A percentile compares a stretch with the other conserved stretches of the same genome.
Evolutionary conservation across 2,329 filamentous ascomycete species (phyloP).

Genomic region (Fusarium staphyleae): DNA sequence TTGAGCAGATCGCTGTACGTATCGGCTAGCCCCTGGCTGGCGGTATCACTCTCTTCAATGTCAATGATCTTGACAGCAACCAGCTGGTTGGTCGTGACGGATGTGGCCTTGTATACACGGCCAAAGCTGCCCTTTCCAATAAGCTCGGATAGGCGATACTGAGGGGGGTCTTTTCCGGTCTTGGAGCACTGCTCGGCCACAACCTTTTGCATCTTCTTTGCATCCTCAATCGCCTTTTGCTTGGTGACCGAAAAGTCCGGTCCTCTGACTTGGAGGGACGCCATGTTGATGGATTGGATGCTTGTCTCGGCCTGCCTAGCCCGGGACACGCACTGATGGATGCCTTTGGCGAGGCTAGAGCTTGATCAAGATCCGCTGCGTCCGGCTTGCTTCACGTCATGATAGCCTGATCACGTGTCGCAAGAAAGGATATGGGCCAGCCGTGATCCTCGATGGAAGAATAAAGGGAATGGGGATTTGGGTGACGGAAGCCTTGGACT

Average conservation of each 20-base stretch:
- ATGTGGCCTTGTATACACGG: constrained; percentile 72
- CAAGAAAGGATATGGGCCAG: constrained; percentile 1
- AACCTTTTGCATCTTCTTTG: constrained; percentile 70
- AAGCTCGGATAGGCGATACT: constrained; percentile 73
- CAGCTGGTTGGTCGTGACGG: constrained; percentile 56
- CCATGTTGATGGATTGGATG: constrained; percentile 43
- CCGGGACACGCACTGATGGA: constrained; percentile 3
- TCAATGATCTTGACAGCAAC: constrained; percentile 86
- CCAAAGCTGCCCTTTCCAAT: constrained; percentile 80
- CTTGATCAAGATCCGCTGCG: constrained; percentile 7
- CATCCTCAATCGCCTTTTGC: constrained; percentile 71
- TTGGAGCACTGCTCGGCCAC: constrained; percentile 69
- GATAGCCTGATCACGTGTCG: constrained; percentile 11
- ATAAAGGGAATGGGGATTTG: not conserved
- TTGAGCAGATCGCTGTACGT: constrained; percentile 75
- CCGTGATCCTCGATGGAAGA: constrained; percentile 8
- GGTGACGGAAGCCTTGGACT: constrained; percentile 19
- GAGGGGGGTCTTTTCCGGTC: constrained; percentile 65
- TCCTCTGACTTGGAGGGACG: constrained; percentile 52
- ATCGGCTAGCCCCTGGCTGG: constrained; percentile 69
- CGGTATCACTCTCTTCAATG: constrained; percentile 77
- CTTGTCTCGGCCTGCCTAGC: constrained; percentile 20
- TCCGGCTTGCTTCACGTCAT: constrained; percentile 30
- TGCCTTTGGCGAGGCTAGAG: constrained; percentile 18
- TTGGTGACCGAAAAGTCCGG: constrained; percentile 57